Evolutionary conservation across 106 monocot genomes (phyloP).

Genomic region (Vanilla planifolia): DNA sequence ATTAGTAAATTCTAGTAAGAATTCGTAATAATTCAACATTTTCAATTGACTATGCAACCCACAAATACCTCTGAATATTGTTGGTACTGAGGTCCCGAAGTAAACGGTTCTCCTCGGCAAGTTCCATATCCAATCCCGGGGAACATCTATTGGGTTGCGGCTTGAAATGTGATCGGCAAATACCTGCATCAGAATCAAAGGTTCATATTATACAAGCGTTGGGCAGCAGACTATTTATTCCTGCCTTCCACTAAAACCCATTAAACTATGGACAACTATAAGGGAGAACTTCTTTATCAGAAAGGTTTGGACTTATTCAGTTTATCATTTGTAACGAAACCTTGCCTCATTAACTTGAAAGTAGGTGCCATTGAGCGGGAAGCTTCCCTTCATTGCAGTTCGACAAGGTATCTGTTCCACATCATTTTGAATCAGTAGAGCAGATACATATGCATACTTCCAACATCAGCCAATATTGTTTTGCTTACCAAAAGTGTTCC

Average conservation of each 20-base stretch:
- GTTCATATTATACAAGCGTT: background rate
- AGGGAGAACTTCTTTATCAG: background rate
- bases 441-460: background rate
- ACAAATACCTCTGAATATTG: conserved; percentile 49
- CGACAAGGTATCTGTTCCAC: conserved; percentile 26
- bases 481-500: conserved; percentile 52
- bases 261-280: background rate
- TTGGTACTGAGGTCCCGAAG: conserved; percentile 27
- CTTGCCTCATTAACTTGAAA: conserved; percentile 30
- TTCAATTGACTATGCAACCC: background rate
- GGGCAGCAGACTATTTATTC: background rate
- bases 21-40: background rate
- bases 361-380: conserved; percentile 30
- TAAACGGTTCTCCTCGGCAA: conserved; percentile 47
- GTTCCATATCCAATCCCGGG: conserved; percentile 49
- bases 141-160: conserved; percentile 34
- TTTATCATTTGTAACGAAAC: background rate
- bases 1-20: background rate
- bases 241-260: background rate
- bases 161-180: conserved; percentile 62
- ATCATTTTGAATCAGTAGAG: background rate
- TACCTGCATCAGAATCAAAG: conserved; percentile 24
- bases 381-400: conserved; percentile 30
- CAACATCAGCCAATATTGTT: background rate
- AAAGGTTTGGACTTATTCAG: background rate